Evolutionary conservation across 2,329 filamentous ascomycete genomes (phyloP).

Genomic region (Orbilia javanica): DNA sequence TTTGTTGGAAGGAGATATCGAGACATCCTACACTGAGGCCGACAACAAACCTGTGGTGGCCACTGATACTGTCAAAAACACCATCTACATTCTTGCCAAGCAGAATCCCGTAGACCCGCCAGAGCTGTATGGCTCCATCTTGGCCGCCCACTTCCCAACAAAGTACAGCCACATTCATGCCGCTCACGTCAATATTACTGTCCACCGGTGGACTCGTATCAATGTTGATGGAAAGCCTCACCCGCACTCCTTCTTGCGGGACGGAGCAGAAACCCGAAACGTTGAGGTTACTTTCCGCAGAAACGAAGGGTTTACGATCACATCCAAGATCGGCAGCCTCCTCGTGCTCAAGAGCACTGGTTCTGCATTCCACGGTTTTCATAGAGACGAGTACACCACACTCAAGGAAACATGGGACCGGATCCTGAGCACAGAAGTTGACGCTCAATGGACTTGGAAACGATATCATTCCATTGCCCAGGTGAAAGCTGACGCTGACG

Average conservation of each 20-base stretch:
- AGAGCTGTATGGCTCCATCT: slow-evolving; percentile 86
- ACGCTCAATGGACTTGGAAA: slow-evolving; percentile 88
- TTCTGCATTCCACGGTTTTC: slow-evolving; percentile 93
- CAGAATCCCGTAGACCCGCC: slow-evolving; percentile 91
- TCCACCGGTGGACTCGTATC: slow-evolving; percentile 94
- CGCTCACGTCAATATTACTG: slow-evolving; percentile 83
- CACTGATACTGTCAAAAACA: slow-evolving; percentile 99
- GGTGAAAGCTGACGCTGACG: slow-evolving; percentile 73
- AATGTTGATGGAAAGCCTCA: slow-evolving; percentile 87
- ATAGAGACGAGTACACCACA: slow-evolving; percentile 92
- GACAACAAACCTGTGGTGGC: slow-evolving; percentile 97
- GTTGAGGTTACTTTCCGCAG: slow-evolving; percentile 79
- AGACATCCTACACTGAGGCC: slow-evolving; percentile 83
- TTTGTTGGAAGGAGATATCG: slow-evolving; percentile 91
- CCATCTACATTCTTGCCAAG: slow-evolving; percentile 93
- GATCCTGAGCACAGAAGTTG: slow-evolving; percentile 92
- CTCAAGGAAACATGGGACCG: slow-evolving; percentile 92
- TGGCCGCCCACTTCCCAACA: slow-evolving; percentile 89
- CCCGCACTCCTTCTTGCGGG: slow-evolving; percentile 92
- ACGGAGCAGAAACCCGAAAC: slow-evolving; percentile 87
- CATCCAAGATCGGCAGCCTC: slow-evolving; percentile 82
- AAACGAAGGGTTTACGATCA: slow-evolving; percentile 78
- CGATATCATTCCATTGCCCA: slow-evolving; percentile 75
- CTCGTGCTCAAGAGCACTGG: slow-evolving; percentile 96
- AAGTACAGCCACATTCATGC: slow-evolving; percentile 88